phyloP scores from a whole-genome alignment of 192 early-diverging fungal species.

The Neocallimastix lanati region DNA sequence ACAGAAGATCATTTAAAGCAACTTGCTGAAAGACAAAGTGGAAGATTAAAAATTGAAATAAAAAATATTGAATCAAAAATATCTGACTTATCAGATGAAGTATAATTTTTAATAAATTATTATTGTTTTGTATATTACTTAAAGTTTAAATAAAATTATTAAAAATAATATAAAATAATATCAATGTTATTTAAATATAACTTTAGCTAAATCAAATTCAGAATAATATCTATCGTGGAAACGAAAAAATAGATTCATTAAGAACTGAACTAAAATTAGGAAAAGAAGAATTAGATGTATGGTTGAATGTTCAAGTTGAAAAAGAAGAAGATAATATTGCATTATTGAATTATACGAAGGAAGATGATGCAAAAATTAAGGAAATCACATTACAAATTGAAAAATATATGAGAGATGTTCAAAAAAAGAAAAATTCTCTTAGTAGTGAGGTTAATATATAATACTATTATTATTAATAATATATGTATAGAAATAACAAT shows the following conservation, averaged over 20 bases:
- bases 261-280: constrained; percentile 29
- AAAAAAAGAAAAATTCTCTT: constrained; percentile 28
- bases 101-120: constrained; percentile 1
- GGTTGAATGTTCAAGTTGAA: constrained; percentile 34
- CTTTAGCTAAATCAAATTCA: constrained; percentile 15
- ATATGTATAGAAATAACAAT: too few relatives aligned
- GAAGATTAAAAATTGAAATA: constrained; percentile 25
- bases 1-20: constrained; percentile 41
- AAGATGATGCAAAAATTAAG: constrained; percentile 29
- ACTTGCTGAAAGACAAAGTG: constrained; percentile 30
- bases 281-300: constrained; percentile 36
- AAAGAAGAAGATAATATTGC: constrained; percentile 41
- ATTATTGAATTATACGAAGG: constrained; percentile 33
- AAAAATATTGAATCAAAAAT: constrained; percentile 28
- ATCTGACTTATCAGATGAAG: constrained; percentile 21
- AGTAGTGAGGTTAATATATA: constrained; percentile 18
- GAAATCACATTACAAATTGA: constrained; percentile 27
- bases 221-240: constrained; percentile 33
- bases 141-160: too few relatives aligned
- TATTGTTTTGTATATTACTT: too few relatives aligned
- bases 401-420: constrained; percentile 36
- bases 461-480: too few relatives aligned
- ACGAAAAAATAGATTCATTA: constrained; percentile 29
- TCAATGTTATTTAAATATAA: too few relatives aligned
- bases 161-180: too few relatives aligned